phyloP scores from a whole-genome alignment of 208 protist species.

The Trypanosomatidae sp. region DNA sequence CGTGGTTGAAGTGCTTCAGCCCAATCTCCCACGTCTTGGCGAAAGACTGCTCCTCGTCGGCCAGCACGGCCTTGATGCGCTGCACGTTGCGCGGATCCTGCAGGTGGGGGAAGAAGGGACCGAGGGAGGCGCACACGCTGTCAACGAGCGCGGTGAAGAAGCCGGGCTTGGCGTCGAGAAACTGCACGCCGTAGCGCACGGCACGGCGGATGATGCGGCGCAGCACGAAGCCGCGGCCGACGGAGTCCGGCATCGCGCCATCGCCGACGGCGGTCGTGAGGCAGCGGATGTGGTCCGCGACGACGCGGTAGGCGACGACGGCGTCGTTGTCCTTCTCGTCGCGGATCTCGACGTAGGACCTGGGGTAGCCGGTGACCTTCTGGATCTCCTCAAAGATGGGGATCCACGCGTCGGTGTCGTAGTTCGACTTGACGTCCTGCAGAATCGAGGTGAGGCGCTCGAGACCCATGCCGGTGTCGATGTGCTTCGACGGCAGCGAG shows the following conservation, averaged over 20 bases:
- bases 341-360: conserved; percentile 86
- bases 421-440: conserved; percentile 97
- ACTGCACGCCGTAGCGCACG: conserved; percentile 96
- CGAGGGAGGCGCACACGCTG: conserved; percentile 88
- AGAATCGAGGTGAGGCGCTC: conserved; percentile 98
- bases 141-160: conserved; percentile 95
- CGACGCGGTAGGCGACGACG: conserved; percentile 97
- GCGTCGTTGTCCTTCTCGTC: conserved; percentile 85
- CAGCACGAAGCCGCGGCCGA: conserved; percentile 97
- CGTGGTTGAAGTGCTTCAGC: conserved; percentile 92
- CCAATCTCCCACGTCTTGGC: conserved; percentile 95
- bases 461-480: conserved; percentile 99
- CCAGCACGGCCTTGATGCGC: conserved; percentile 89
- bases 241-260: conserved; percentile 94
- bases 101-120: conserved; percentile 96
- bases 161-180: conserved; percentile 90
- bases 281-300: conserved; percentile 99
- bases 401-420: conserved; percentile 99
- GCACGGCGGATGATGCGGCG: conserved; percentile 98
- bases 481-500: conserved; percentile 91
- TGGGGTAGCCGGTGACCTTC: conserved; percentile 83
- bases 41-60: conserved; percentile 97
- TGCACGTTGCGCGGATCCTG: conserved; percentile 66
- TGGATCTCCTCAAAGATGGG: conserved; percentile 98
- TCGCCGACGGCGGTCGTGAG: conserved; percentile 97